phyloP scores from a whole-genome alignment of 352 stramenopile genomes.

The Halophytophthora batemanensis region DNA sequence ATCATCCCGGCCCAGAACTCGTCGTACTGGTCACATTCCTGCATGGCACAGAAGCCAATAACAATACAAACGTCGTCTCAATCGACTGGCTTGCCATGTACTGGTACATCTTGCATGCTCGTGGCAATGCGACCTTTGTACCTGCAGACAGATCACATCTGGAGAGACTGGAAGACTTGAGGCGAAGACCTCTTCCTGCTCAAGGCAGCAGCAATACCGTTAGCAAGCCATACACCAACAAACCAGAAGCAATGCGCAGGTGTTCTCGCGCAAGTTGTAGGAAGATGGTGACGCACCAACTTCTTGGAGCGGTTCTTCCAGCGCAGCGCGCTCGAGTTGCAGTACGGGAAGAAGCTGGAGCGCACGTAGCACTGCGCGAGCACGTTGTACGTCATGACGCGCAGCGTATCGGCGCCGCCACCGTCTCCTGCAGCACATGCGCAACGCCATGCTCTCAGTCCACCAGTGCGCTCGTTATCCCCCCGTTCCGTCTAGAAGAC shows the following conservation, averaged over 20 bases:
- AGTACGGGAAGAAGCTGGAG: slow-evolving; percentile 82
- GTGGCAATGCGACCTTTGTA: slow-evolving; percentile 9
- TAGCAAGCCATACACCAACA: slow-evolving; percentile 1
- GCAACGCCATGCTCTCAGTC: slow-evolving; percentile 1
- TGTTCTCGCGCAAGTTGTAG: no score
- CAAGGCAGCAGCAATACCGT: background rate
- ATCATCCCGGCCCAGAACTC: slow-evolving; percentile 69
- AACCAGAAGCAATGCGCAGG: background rate
- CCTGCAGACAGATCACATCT: slow-evolving; percentile 78
- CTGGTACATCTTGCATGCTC: background rate
- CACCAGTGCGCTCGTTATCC: background rate
- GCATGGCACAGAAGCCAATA: background rate
- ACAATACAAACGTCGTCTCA: background rate
- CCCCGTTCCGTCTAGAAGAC: background rate
- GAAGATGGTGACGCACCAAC: slow-evolving; percentile 32
- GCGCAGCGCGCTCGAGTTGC: slow-evolving; percentile 43
- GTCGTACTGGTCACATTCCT: slow-evolving; percentile 80
- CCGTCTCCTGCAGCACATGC: background rate
- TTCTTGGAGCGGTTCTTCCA: slow-evolving; percentile 76
- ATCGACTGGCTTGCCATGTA: no score
- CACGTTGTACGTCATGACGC: slow-evolving; percentile 88
- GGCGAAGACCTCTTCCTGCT: slow-evolving; percentile 53
- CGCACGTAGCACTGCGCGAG: slow-evolving; percentile 79
- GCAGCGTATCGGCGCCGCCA: slow-evolving; percentile 32
- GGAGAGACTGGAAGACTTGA: slow-evolving; percentile 53